These are phyloP conservation scores for Rhinocladiella similis DNA, from an alignment of 2,329 filamentous ascomycete genomes.

Conservation along the genomic window DNA sequence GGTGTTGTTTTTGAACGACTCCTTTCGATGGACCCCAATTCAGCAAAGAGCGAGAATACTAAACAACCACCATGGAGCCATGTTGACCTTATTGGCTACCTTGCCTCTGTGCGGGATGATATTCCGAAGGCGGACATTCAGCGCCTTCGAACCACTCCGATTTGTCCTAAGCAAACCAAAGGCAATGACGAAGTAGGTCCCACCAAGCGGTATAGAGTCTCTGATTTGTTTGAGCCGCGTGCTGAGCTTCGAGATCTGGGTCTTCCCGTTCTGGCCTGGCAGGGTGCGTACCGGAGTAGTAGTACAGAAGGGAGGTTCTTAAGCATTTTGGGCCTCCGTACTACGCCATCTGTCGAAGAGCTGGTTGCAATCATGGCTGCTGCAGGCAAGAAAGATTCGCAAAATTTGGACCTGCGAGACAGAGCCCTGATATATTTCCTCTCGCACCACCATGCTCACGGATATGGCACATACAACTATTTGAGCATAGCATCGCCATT, in stretches of 20 bases:
- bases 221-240: conserved; percentile 79
- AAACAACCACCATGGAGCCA: conserved; percentile 73
- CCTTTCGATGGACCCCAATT: conserved; percentile 55
- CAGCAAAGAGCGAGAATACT: conserved; percentile 34
- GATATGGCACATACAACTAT: conserved; percentile 68
- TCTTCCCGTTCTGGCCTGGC: conserved; percentile 81
- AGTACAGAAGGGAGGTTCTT: conserved; percentile 77
- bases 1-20: conserved; percentile 90
- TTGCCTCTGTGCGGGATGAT: conserved; percentile 84
- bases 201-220: conserved; percentile 64
- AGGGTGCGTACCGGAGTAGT: conserved; percentile 64
- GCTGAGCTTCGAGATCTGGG: conserved; percentile 67
- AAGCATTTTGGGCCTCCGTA: conserved; percentile 68
- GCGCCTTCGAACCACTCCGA: conserved; percentile 72
- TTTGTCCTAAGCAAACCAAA: conserved; percentile 74
- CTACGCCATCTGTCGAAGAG: conserved; percentile 69
- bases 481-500: conserved; percentile 58
- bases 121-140: conserved; percentile 81
- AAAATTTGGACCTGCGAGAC: conserved; percentile 57
- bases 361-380: conserved; percentile 76
- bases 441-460: conserved; percentile 73
- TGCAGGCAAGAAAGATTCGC: conserved; percentile 48
- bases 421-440: conserved; percentile 81
- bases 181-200: conserved; percentile 55
- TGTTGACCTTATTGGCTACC: conserved; percentile 89